Conservation (phyloP, 2,329 filamentous ascomycete species). For the Lecanosticta acicola region DNA sequence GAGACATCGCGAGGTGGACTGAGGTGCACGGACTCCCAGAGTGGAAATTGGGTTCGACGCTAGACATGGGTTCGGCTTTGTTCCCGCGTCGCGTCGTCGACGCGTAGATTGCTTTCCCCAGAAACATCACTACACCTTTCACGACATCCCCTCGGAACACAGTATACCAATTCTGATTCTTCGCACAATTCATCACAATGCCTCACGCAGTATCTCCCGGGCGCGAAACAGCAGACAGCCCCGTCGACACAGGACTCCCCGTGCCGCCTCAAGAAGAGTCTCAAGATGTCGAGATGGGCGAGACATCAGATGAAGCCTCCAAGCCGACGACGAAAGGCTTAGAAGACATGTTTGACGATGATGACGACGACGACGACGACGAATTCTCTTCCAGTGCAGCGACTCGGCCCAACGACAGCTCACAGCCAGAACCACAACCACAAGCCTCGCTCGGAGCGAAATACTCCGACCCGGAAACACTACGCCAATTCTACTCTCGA, state of each 20-base stretch:
- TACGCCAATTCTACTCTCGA: slow-evolving; percentile 91
- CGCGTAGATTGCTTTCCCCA: not conserved
- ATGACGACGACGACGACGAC: slow-evolving; percentile 47
- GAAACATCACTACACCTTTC: slow-evolving; percentile 1
- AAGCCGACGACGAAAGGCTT: slow-evolving; percentile 29
- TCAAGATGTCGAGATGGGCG: slow-evolving; percentile 18
- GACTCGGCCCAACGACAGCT: slow-evolving; percentile 40
- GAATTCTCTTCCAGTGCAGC: slow-evolving; percentile 54
- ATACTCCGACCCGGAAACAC: slow-evolving; percentile 69
- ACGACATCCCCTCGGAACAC: not conserved
- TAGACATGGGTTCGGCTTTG: slow-evolving; percentile 1
- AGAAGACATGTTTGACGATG: slow-evolving; percentile 56
- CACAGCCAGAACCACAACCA: slow-evolving; percentile 31
- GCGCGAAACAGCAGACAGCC: slow-evolving; percentile 20
- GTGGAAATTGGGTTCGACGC: not conserved
- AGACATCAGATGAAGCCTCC: slow-evolving; percentile 7
- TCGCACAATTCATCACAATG: slow-evolving; percentile 30
- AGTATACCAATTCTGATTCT: too few relatives aligned
- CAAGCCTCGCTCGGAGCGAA: slow-evolving; percentile 21
- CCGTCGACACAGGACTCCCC: slow-evolving; percentile 33
- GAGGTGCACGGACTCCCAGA: not conserved
- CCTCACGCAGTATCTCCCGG: slow-evolving; percentile 42
- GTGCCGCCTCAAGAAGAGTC: slow-evolving; percentile 19
- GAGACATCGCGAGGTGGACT: not conserved
- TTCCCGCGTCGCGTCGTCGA: not conserved